Evolutionary conservation across 164 flowering plant genomes (phyloP), one percentile per base, ranked within the genome.

Genomic region (Magnolia officinalis): DNA sequence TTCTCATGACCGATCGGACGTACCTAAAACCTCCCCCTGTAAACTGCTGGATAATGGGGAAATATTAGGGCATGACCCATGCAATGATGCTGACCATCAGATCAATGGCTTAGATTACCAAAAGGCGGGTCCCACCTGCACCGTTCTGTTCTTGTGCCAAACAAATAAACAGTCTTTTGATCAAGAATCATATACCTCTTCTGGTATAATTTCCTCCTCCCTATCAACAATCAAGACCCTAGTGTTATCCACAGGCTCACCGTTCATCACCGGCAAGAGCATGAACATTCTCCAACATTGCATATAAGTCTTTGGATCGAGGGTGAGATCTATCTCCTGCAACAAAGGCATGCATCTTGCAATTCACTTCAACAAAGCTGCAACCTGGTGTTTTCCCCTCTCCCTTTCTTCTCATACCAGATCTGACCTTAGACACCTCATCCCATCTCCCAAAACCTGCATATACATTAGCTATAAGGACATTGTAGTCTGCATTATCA

Each of bases 391-490:
- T 55, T 76, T 80, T 82, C 50, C 45, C 65, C 26, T 61, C 77
- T 8, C 77, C 61, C 50, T 73, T 75, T 49, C 76, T 58, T 70
- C 70, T 72, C 37, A 80, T 72, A 37, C 10, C n/a, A 11, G 59
- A 64, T 63, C 80, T 79, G 20, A 77, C 52, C 69, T 68, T 72
- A 21, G 72, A 75, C 13, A 66, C 80, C 13, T 77, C 82, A 55
- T 78, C 72, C 84, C 84, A 80, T 68, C 59, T 79, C 63, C 80
- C 78, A 68, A 65, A 66, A 49, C n/a, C 65, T n/a, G 84, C 82
- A 72, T 77, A 79, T 65, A 77, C 26, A 75, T 79, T 77, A 45
- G 82, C 75, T 49, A 82, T 65, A 67, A 82, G 75, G 67, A 79
- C 75, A 74, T 75, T 37, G 29, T 79, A 74, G 16, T 72, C 82